phyloP scores from a whole-genome alignment of 2,329 filamentous ascomycete species.

The Colletotrichum costaricense region DNA sequence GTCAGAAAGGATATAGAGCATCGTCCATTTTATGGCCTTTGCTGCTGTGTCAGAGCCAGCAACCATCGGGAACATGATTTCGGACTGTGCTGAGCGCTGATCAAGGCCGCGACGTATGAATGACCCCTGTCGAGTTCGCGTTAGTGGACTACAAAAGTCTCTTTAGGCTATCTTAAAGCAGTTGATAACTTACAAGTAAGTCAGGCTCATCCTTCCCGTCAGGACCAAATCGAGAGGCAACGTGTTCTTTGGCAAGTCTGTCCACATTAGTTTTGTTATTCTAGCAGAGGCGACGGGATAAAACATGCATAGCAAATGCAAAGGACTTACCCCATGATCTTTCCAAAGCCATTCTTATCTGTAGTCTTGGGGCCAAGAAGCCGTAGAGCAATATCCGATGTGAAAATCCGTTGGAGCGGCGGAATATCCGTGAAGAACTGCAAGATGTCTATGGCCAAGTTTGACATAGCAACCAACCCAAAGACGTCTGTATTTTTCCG shows the following conservation, averaged over 20 bases:
- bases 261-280: neutral
- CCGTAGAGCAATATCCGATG: neutral
- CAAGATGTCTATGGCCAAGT: conserved; percentile 15
- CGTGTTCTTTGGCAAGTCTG: conserved; percentile 17
- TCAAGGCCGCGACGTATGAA: conserved; percentile 22
- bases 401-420: conserved; percentile 2
- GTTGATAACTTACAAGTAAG: conserved; percentile 13
- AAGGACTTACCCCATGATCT: conserved; percentile 17
- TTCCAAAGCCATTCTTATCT: conserved; percentile 19
- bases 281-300: neutral
- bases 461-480: conserved; percentile 7
- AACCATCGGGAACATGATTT: conserved; percentile 38
- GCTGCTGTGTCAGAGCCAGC: conserved; percentile 51
- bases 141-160: neutral
- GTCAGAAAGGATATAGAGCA: conserved; percentile 63
- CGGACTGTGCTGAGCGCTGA: conserved; percentile 15
- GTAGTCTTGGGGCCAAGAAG: conserved; percentile 16
- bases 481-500: conserved; percentile 13
- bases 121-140: neutral
- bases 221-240: neutral
- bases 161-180: neutral
- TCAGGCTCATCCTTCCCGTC: conserved; percentile 22
- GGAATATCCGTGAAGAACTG: conserved; percentile 30
- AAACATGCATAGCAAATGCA: neutral
- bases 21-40: conserved; percentile 52